Evolutionary conservation across 2,329 filamentous ascomycete species (phyloP).

Genomic region (Nemania diffusa): DNA sequence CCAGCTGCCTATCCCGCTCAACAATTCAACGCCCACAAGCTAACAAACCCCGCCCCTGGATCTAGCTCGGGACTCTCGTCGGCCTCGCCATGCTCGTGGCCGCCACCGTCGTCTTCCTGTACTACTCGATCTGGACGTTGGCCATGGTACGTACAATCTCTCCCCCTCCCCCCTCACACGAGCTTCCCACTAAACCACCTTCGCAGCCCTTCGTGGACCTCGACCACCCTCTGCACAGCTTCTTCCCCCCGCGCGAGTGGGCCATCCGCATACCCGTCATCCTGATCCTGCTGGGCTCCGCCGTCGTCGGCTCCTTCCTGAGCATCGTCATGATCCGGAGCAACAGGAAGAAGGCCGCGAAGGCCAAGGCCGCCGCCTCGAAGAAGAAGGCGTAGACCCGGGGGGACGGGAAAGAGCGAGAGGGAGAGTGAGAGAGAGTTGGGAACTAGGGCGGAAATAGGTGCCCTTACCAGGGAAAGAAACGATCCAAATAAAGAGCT

Average conservation of each 20-base stretch:
- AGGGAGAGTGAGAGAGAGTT: not conserved
- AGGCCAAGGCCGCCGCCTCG: conserved; percentile 79
- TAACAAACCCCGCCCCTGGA: not conserved
- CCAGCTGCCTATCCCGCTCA: not conserved
- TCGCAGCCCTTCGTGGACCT: conserved; percentile 93
- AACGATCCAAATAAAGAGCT: conserved; percentile 4
- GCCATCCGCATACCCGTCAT: conserved; percentile 98
- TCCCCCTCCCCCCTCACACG: conserved; percentile 9
- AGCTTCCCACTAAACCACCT: conserved; percentile 18
- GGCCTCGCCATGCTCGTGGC: conserved; percentile 75
- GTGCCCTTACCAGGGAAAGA: no score
- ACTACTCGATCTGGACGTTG: conserved; percentile 98
- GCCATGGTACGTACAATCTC: conserved; percentile 77
- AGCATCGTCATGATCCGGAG: conserved; percentile 98
- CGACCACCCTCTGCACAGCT: conserved; percentile 89
- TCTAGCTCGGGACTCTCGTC: conserved; percentile 87
- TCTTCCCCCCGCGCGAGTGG: conserved; percentile 98
- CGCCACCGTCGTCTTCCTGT: conserved; percentile 73
- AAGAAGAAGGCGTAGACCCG: conserved; percentile 82
- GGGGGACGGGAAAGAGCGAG: not conserved
- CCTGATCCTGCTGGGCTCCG: conserved; percentile 88
- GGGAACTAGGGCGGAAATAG: not conserved
- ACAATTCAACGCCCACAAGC: not conserved
- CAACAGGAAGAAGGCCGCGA: conserved; percentile 96
- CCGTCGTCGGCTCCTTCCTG: conserved; percentile 95